A percentile compares a stretch with the other conserved stretches of the same genome.
Conservation (phyloP, 208 protist genomes). For the Trypanosoma cruzi region DNA sequence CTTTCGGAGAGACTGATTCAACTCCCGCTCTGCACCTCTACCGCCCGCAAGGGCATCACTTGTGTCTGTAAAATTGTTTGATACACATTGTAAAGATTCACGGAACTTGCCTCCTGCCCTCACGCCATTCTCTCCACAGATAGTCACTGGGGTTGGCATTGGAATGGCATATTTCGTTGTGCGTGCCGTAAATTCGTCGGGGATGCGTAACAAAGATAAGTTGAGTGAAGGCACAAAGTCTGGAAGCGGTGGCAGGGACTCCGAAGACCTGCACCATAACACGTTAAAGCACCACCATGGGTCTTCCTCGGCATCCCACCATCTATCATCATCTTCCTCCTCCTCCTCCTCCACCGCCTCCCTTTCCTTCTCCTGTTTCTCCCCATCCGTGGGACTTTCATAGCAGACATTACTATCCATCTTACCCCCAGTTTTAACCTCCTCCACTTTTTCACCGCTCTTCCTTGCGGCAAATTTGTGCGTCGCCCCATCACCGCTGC, state of each 20-base stretch:
- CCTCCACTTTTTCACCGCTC: not conserved
- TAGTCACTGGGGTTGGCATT: conserved; percentile 9
- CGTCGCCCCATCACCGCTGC: too few species aligned
- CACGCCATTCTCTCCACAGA: not conserved
- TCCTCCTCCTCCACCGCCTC: not conserved
- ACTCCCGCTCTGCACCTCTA: conserved; percentile 24
- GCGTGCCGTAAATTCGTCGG: not conserved
- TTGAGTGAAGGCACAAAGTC: conserved; percentile 23
- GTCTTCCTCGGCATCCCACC: conserved; percentile 19
- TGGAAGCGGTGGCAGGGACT: not conserved
- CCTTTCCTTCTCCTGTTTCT: not conserved
- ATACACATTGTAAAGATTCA: not conserved
- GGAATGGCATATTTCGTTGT: conserved; percentile 19
- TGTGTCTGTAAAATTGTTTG: conserved; percentile 17
- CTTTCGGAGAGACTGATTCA: conserved; percentile 12
- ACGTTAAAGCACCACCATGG: conserved; percentile 21
- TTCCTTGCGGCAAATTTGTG: too few species aligned
- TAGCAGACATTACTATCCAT: too few species aligned
- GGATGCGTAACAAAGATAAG: conserved; percentile 5
- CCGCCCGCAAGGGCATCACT: conserved; percentile 28
- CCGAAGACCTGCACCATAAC: conserved; percentile 20
- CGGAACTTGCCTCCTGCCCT: not conserved
- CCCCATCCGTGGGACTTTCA: not conserved
- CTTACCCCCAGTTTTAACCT: not conserved
- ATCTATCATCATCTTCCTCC: conserved; percentile 20